Conservation (phyloP, 106 monocot species). For the Acanthochlamys bracteata region DNA sequence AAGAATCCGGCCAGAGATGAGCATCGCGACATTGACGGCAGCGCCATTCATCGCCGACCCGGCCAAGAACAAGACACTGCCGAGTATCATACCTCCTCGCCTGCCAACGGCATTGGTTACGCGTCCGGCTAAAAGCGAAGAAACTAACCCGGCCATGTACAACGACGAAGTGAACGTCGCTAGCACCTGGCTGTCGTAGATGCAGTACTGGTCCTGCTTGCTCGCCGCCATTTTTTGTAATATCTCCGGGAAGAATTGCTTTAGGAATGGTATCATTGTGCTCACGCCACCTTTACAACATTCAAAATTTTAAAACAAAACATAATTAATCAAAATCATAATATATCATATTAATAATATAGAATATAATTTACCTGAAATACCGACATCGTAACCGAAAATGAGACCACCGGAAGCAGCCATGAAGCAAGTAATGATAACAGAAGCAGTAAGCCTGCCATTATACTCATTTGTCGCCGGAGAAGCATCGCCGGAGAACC, state of each 20-base stretch:
- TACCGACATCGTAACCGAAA: slow-evolving; percentile 50
- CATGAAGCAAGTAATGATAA: slow-evolving; percentile 41
- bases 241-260: slow-evolving; percentile 31
- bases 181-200: slow-evolving; percentile 45
- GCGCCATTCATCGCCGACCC: slow-evolving; percentile 36
- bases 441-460: slow-evolving; percentile 24
- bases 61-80: slow-evolving; percentile 30
- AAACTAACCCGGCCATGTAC: slow-evolving; percentile 37
- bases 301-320: too few relatives aligned
- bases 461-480: slow-evolving; percentile 3
- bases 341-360: too few relatives aligned
- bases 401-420: slow-evolving; percentile 53
- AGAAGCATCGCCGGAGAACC: neutral
- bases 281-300: slow-evolving; percentile 32
- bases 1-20: slow-evolving; percentile 44
- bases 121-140: slow-evolving; percentile 32
- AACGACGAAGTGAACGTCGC: slow-evolving; percentile 47
- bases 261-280: slow-evolving; percentile 38
- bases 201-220: slow-evolving; percentile 30
- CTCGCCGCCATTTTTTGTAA: slow-evolving; percentile 10
- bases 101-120: slow-evolving; percentile 27
- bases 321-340: too few relatives aligned
- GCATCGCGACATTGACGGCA: slow-evolving; percentile 36
- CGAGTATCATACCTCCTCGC: slow-evolving; percentile 23
- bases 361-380: slow-evolving; percentile 21